Evolutionary conservation across 164 flowering plant species (phyloP), one percentile per base, ranked within the genome.

Genomic region (Cinnamomum chago): DNA sequence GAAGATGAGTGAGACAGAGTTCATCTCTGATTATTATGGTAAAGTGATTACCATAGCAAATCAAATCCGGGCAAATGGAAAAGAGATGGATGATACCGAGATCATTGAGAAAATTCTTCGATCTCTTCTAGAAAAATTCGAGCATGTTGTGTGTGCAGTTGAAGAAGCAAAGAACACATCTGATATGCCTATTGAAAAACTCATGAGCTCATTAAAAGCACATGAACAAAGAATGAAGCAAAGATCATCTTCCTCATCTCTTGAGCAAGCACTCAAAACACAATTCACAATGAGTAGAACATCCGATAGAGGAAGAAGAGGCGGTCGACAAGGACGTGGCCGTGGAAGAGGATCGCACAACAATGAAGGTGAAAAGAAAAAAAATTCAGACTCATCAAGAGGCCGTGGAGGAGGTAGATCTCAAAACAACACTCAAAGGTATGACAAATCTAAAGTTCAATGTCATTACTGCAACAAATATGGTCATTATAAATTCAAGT

Each of bases 381-480:
- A 62, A 3, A 13, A n/a, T 1, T 24, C 4, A 15, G 1, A 58
- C 9, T 4, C 55, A 10, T 24, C 70, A 70, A 75, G 64, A 76
- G 73, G 72, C 0, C 0, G 60, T 14, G 20, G 60, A 15, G 15
- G 5, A 3, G 60, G 60, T 55, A 55, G 20, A 14, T 14, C 20
- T 55, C 0, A 20, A 55, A 0, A 5, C 60, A 55, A 58, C 62
- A 17, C 62, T 58, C 20, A 27, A 17, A 76, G 75, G 58, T 79
- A 72, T 77, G 77, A 78, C 1, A 83, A 77, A 58, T 74, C 79
- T 15, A 17, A 74, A 60, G 28, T 84, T 14, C 0, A 76, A 66
- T 81, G 80, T 60, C 76, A 70, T 52, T 69, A 65, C 25, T 81
- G 73, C 52, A 60, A 78, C 0, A 76, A 68, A 15, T 68, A 14